A percentile compares a stretch with the other conserved stretches of the same genome.
Evolutionary conservation across 1,284 basidiomycete species (phyloP).

Genomic region (Cryptococcus amylolentus): DNA sequence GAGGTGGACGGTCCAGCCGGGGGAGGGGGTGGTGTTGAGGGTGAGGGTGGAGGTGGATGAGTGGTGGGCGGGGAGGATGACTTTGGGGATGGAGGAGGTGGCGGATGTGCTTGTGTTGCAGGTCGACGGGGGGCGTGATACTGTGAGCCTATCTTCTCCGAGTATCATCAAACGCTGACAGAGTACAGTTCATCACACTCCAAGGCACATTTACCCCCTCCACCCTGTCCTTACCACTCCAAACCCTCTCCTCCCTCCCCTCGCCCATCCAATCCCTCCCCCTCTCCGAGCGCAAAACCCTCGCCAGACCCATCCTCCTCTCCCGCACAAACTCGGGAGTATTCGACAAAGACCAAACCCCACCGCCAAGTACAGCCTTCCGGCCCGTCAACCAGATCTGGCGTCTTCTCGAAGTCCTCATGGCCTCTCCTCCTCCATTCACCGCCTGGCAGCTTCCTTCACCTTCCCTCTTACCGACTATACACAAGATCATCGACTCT

Average conservation of each 20-base stretch:
- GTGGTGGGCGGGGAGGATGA: slow-evolving; percentile 17
- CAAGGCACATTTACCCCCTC: slow-evolving; percentile 33
- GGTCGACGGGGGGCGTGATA: slow-evolving; percentile 36
- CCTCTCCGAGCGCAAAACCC: slow-evolving; percentile 24
- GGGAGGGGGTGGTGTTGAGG: slow-evolving; percentile 18
- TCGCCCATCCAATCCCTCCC: slow-evolving; percentile 21
- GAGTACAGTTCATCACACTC: slow-evolving; percentile 38
- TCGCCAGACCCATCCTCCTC: slow-evolving; percentile 10
- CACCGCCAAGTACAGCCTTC: not conserved
- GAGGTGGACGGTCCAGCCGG: slow-evolving; percentile 25
- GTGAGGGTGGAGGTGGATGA: slow-evolving; percentile 33
- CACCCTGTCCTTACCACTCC: slow-evolving; percentile 31
- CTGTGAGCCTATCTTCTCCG: slow-evolving; percentile 13
- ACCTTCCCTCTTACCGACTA: not conserved
- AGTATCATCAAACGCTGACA: not conserved
- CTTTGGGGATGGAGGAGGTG: slow-evolving; percentile 33
- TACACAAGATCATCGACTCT: not conserved
- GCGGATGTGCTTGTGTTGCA: slow-evolving; percentile 41
- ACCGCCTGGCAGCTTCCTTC: not conserved
- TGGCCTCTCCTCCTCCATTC: slow-evolving; percentile 14
- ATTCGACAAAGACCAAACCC: not conserved
- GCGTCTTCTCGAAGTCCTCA: slow-evolving; percentile 39
- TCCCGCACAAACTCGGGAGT: slow-evolving; percentile 3
- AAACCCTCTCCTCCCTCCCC: slow-evolving; percentile 23
- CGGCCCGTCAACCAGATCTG: slow-evolving; percentile 38